Evolutionary conservation across 2,329 filamentous ascomycete genomes (phyloP).

Genomic region (Colletotrichum sp.): DNA sequence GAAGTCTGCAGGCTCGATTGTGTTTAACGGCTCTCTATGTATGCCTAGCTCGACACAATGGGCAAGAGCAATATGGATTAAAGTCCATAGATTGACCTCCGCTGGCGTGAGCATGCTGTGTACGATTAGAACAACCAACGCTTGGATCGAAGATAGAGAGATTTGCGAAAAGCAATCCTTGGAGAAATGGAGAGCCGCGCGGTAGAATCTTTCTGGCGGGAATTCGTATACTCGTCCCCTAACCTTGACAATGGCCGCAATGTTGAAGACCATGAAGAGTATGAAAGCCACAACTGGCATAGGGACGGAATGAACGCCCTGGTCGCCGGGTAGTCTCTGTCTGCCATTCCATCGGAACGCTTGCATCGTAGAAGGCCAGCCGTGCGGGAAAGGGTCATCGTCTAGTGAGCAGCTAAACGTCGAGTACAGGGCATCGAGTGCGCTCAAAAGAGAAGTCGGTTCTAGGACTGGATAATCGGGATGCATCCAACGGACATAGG

Average conservation of each 20-base stretch:
- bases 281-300: constrained; percentile 34
- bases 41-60: constrained; percentile 42
- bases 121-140: constrained; percentile 32
- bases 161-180: constrained; percentile 37
- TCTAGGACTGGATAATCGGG: constrained; percentile 27
- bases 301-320: neutral
- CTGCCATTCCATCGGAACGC: constrained; percentile 28
- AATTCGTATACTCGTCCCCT: constrained; percentile 37
- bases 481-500: constrained; percentile 27
- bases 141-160: constrained; percentile 36
- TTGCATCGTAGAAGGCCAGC: constrained; percentile 24
- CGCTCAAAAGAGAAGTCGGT: constrained; percentile 22
- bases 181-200: constrained; percentile 32
- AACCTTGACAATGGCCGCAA: constrained; percentile 37
- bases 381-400: constrained; percentile 7
- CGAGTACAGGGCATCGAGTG: constrained; percentile 26
- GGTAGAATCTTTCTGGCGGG: constrained; percentile 36
- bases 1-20: neutral
- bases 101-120: constrained; percentile 38
- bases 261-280: constrained; percentile 39
- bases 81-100: constrained; percentile 39
- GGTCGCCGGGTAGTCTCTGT: neutral
- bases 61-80: constrained; percentile 39
- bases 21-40: constrained; percentile 33
- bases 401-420: constrained; percentile 14